Base-by-base conservation (phyloP, 2,329 filamentous ascomycete genomes). In the Lasiodiplodia sp. region DNA sequence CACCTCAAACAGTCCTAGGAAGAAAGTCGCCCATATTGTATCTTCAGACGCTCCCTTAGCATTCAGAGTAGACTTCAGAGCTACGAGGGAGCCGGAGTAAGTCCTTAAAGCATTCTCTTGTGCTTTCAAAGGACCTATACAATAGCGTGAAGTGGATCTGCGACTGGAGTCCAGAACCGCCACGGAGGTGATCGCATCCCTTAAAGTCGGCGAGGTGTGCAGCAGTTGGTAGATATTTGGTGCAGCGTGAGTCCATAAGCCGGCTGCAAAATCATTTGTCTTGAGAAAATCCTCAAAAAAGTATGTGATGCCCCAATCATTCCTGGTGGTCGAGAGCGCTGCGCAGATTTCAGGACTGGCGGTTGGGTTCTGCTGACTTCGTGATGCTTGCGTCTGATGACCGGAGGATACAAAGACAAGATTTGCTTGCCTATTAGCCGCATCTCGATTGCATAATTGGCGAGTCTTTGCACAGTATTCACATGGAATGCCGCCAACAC, bases 281-380 rank as follows among this genome's bases (percentile, higher is more conserved):
- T 53, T 56, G 40, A 67, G 65, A 31, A 67, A 67, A 10, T 23
- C 8, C 7, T 55, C 34, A 23, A 67, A 67, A n/a, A 67, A 67
- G 23, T 67, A 56, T 4, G 65, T 10, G 23, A 67, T 21, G 2
- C 28, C 21, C 56, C 56, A 38, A 11, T 67, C 51, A 40, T 21
- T 18, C 12, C 52, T n/a, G 23, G 37, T 25, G 11, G 47, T 23
- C 44, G 40, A 37, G n/a, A 5, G 40, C 11, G 3, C n/a, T 4
- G 55, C 2, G 1, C 21, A 34, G 4, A 18, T 21, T 14, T 38
- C 18, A 38, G 28, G 2, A 1, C 14, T 10, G 7, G 31, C 12
- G 37, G 21, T 16, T 23, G 55, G 10, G 2, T 58, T 38, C 21
- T 12, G 55, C 4, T 23, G 55, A 18, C 2, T 38, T 18, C 12